Percentiles rank a stretch among this genome's conserved stretches.
Evolutionary conservation across 2,329 filamentous ascomycete species (phyloP).

Genomic region (Ceratocystis eucalypticola): DNA sequence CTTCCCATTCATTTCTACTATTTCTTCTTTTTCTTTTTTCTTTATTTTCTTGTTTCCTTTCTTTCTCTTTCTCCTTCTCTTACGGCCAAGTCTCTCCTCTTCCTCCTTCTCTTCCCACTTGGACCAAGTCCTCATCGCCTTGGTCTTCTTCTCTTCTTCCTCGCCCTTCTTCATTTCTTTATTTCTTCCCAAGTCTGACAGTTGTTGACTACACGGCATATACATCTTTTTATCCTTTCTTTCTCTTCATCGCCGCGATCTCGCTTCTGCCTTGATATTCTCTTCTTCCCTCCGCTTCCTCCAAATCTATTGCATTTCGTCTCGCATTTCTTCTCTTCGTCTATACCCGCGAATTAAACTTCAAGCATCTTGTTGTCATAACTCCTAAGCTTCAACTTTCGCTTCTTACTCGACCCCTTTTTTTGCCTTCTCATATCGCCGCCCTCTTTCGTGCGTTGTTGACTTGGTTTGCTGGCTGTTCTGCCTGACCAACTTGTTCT

Average conservation of each 20-base stretch:
- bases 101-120: conserved; percentile 6
- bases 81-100: background rate
- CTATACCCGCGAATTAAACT: conserved; percentile 20
- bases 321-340: conserved; percentile 19
- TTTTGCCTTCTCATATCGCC: background rate
- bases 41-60: conserved; percentile 11
- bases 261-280: conserved; percentile 3
- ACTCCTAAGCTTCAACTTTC: conserved; percentile 13
- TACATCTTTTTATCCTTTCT: conserved; percentile 14
- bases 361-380: conserved; percentile 20
- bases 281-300: conserved; percentile 1
- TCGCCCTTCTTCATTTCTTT: conserved; percentile 14
- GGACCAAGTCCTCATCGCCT: conserved; percentile 6
- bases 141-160: conserved; percentile 12
- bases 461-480: background rate
- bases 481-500: background rate
- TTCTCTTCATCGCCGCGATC: conserved; percentile 9
- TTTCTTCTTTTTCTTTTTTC: conserved; percentile 13
- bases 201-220: conserved; percentile 14
- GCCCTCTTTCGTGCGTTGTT: conserved; percentile 11
- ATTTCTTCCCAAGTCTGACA: conserved; percentile 17
- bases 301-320: conserved; percentile 7
- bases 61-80: conserved; percentile 11
- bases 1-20: conserved; percentile 8
- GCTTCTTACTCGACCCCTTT: conserved; percentile 15